phyloP scores from a whole-genome alignment of 352 stramenopile genomes.

The Phytophthora cryptogea region DNA sequence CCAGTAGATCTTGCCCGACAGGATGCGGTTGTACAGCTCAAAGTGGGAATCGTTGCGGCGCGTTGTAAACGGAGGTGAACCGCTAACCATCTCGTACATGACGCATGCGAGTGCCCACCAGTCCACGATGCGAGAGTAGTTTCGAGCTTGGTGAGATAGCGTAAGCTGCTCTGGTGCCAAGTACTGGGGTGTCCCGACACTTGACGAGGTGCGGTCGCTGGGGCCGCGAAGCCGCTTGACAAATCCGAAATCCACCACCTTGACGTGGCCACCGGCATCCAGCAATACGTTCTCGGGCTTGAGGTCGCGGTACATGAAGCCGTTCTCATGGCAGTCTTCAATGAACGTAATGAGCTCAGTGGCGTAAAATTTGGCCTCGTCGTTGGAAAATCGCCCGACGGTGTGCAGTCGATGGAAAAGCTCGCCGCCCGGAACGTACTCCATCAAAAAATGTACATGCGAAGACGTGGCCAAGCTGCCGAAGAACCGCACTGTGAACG shows the following conservation, averaged over 20 bases:
- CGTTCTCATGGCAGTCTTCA: constrained; percentile 49
- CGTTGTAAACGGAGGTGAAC: constrained; percentile 76
- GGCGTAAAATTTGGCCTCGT: constrained; percentile 84
- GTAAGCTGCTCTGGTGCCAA: constrained; percentile 79
- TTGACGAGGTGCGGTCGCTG: constrained; percentile 55
- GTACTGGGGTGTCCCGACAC: constrained; percentile 73
- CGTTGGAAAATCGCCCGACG: constrained; percentile 56
- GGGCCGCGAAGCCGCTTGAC: constrained; percentile 40
- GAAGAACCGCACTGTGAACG: constrained; percentile 66
- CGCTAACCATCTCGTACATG: constrained; percentile 81
- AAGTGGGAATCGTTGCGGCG: constrained; percentile 87
- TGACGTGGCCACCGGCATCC: constrained; percentile 64
- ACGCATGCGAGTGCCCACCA: constrained; percentile 87
- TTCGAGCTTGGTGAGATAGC: constrained; percentile 45
- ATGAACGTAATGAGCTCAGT: constrained; percentile 69
- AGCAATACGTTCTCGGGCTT: constrained; percentile 93
- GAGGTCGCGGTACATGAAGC: constrained; percentile 87
- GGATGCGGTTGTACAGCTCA: constrained; percentile 83
- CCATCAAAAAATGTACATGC: constrained; percentile 75
- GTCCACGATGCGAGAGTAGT: constrained; percentile 82
- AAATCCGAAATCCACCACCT: constrained; percentile 77
- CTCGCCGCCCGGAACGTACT: constrained; percentile 72
- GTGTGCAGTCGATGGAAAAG: constrained; percentile 61
- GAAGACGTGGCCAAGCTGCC: constrained; percentile 57
- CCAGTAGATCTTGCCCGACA: constrained; percentile 64